A percentile compares a stretch with the other conserved stretches of the same genome.
Evolutionary conservation across 805 yeast genomes (phyloP).

Genomic region (Teunomyces funiuensis): DNA sequence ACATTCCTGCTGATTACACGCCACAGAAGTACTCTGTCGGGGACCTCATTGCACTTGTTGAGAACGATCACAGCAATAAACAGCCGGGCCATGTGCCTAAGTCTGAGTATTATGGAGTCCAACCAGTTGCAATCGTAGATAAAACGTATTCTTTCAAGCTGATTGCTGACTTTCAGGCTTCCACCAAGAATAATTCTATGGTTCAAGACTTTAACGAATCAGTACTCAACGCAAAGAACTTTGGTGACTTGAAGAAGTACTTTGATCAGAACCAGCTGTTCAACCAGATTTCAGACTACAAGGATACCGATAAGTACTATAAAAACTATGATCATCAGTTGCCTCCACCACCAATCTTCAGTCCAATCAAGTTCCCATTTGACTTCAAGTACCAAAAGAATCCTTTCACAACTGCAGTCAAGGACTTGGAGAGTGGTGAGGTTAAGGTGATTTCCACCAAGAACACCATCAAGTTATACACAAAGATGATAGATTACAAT

Average conservation of each 20-base stretch:
- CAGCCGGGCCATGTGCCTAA: not conserved
- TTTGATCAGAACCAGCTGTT: conserved; percentile 25
- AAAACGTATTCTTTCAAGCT: conserved; percentile 76
- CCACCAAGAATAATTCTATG: conserved; percentile 51
- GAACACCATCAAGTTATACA: conserved; percentile 49
- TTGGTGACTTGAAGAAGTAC: conserved; percentile 23
- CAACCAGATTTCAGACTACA: conserved; percentile 27
- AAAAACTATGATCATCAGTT: conserved; percentile 51
- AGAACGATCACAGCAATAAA: not conserved
- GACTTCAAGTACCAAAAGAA: conserved; percentile 77
- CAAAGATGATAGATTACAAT: conserved; percentile 52
- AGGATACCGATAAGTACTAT: conserved; percentile 19
- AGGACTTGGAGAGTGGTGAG: conserved; percentile 60
- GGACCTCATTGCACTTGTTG: conserved; percentile 19
- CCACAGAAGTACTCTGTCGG: conserved; percentile 40
- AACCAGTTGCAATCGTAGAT: conserved; percentile 67
- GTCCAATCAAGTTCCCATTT: conserved; percentile 73
- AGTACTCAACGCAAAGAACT: conserved; percentile 24
- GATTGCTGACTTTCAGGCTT: conserved; percentile 83
- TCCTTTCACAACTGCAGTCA: conserved; percentile 49
- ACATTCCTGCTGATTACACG: conserved; percentile 39
- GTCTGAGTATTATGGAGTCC: conserved; percentile 37
- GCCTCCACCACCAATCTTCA: conserved; percentile 85
- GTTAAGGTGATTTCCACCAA: conserved; percentile 47
- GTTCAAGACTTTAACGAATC: conserved; percentile 29